Evolutionary conservation across 1,284 basidiomycete species (phyloP).

Genomic region (Papiliotrema laurentii): DNA sequence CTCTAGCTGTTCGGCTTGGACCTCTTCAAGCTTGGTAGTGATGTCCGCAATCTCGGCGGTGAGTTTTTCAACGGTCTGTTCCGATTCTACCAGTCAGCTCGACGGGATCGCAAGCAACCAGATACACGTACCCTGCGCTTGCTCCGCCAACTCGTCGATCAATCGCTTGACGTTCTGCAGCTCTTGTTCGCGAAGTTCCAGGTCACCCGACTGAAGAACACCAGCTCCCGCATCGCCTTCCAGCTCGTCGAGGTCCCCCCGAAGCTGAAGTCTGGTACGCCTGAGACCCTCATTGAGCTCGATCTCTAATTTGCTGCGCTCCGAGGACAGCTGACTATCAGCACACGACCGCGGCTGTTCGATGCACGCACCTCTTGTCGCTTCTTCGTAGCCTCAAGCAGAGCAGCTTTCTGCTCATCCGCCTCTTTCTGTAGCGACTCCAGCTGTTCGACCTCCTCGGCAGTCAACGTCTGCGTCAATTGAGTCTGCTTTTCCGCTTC

Average conservation of each 20-base stretch:
- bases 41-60: constrained; percentile 63
- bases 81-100: constrained; percentile 40
- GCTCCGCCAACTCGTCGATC: constrained; percentile 62
- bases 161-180: constrained; percentile 61
- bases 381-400: constrained; percentile 64
- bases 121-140: constrained; percentile 57
- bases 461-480: constrained; percentile 67
- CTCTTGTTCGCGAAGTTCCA: constrained; percentile 66
- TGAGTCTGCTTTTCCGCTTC: constrained; percentile 70
- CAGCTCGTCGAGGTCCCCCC: constrained; percentile 69
- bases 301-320: constrained; percentile 79
- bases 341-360: not conserved
- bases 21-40: constrained; percentile 63
- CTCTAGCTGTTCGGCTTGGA: constrained; percentile 76
- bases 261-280: constrained; percentile 71
- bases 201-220: constrained; percentile 56
- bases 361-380: constrained; percentile 63
- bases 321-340: constrained; percentile 61
- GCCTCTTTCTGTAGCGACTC: constrained; percentile 69
- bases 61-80: constrained; percentile 57
- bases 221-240: constrained; percentile 58
- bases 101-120: not conserved
- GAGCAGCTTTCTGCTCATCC: constrained; percentile 65
- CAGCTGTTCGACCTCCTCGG: constrained; percentile 67
- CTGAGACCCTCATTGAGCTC: constrained; percentile 86